Evolutionary conservation across 2,329 filamentous ascomycete species (phyloP).

Genomic region (Rutstroemia sp.): DNA sequence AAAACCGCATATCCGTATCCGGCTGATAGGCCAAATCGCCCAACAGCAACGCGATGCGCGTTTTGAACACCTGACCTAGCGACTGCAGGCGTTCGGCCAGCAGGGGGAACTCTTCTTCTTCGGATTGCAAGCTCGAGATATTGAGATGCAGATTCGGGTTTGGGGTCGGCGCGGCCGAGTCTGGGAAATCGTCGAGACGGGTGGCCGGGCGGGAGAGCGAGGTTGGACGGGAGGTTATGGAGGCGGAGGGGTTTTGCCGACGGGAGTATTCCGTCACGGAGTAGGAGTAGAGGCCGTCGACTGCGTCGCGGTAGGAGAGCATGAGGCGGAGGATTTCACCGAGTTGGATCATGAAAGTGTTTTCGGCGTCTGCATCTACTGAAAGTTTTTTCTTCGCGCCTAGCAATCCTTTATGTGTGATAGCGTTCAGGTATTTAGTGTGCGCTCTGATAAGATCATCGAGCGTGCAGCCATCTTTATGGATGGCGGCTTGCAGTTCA

Average conservation of each 20-base stretch:
- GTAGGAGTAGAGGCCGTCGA: conserved; percentile 92
- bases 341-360: conserved; percentile 82
- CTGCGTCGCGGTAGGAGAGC: conserved; percentile 86
- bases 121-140: conserved; percentile 29
- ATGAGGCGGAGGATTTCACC: conserved; percentile 90
- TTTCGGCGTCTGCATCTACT: conserved; percentile 41
- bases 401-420: conserved; percentile 91
- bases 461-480: conserved; percentile 79
- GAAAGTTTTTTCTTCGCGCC: conserved; percentile 54
- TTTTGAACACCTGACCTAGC: conserved; percentile 69
- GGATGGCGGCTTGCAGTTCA: conserved; percentile 74
- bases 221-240: conserved; percentile 24
- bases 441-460: conserved; percentile 94
- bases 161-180: conserved; percentile 4
- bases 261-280: conserved; percentile 89
- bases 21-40: conserved; percentile 90
- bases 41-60: conserved; percentile 70
- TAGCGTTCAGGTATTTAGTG: conserved; percentile 81
- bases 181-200: conserved; percentile 21
- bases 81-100: conserved; percentile 66
- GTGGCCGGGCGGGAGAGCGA: conserved; percentile 26
- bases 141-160: conserved; percentile 27
- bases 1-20: conserved; percentile 89
- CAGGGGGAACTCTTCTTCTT: conserved; percentile 56
- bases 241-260: conserved; percentile 55